Evolutionary conservation across 2,329 filamentous ascomycete species (phyloP).

Genomic region (Truncatella angustata): DNA sequence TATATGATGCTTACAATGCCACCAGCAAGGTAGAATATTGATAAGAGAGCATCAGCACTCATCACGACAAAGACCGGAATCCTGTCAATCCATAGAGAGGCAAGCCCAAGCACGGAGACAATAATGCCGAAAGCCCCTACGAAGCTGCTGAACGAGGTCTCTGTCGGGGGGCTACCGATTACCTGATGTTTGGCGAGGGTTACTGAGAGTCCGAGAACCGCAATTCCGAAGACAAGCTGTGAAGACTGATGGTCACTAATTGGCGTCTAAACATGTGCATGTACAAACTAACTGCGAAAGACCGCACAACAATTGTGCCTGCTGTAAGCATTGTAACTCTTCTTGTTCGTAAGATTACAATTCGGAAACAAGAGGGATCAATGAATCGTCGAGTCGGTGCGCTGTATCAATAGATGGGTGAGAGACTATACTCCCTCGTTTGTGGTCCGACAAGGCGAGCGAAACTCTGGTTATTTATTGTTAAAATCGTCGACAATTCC

Average conservation of each 20-base stretch:
- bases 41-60: constrained; percentile 25
- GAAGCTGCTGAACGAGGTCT: constrained; percentile 32
- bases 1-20: constrained; percentile 26
- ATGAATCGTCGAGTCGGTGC: too few species aligned
- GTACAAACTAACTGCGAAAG: not conserved
- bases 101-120: constrained; percentile 24
- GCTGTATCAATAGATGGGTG: too few species aligned
- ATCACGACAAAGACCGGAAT: constrained; percentile 25
- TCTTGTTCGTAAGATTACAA: too few species aligned
- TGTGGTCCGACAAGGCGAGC: too few species aligned
- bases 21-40: constrained; percentile 30
- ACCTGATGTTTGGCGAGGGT: constrained; percentile 29
- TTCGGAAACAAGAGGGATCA: too few species aligned
- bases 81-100: constrained; percentile 25
- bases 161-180: constrained; percentile 22
- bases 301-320: not conserved
- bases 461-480: too few species aligned
- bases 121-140: constrained; percentile 31
- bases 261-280: not conserved
- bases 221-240: constrained; percentile 28
- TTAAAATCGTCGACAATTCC: too few species aligned
- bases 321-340: too few species aligned
- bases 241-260: not conserved
- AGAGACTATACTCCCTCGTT: too few species aligned
- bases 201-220: constrained; percentile 30